Evolutionary conservation across 2,329 filamentous ascomycete genomes (phyloP).

Genomic region (Stachybotrys elegans): DNA sequence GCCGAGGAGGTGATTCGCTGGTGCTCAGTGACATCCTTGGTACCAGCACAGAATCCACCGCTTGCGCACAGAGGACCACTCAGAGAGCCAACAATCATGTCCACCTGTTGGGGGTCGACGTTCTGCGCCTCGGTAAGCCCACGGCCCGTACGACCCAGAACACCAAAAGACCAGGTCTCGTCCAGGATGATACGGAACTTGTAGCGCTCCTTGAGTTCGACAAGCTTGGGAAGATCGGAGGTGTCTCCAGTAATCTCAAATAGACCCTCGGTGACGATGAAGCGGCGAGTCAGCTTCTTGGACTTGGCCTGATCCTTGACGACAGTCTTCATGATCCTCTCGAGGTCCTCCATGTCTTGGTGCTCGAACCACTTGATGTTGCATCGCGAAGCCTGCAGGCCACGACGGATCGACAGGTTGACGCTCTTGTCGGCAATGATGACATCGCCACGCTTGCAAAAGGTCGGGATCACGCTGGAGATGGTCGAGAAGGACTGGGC

Average conservation of each 20-base stretch:
- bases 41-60: conserved; percentile 92
- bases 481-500: conserved; percentile 95
- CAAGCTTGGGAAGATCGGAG: conserved; percentile 78
- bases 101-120: conserved; percentile 85
- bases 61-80: conserved; percentile 86
- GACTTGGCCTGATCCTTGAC: conserved; percentile 79
- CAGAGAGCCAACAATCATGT: conserved; percentile 95
- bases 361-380: conserved; percentile 93
- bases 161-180: conserved; percentile 95
- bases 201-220: conserved; percentile 92
- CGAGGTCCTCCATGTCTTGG: conserved; percentile 91
- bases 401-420: conserved; percentile 92
- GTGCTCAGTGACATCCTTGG: conserved; percentile 88
- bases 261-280: conserved; percentile 92
- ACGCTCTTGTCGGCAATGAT: conserved; percentile 92
- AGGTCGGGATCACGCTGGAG: conserved; percentile 92
- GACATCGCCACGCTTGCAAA: conserved; percentile 94
- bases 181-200: conserved; percentile 98
- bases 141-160: conserved; percentile 84
- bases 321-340: conserved; percentile 77
- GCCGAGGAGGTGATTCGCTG: conserved; percentile 89
- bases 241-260: conserved; percentile 89
- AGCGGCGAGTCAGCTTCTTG: conserved; percentile 84
- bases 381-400: conserved; percentile 86
- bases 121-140: conserved; percentile 96